Conservation (phyloP, 1,139 yeast genomes). For the Hanseniaspora uvarum region DNA sequence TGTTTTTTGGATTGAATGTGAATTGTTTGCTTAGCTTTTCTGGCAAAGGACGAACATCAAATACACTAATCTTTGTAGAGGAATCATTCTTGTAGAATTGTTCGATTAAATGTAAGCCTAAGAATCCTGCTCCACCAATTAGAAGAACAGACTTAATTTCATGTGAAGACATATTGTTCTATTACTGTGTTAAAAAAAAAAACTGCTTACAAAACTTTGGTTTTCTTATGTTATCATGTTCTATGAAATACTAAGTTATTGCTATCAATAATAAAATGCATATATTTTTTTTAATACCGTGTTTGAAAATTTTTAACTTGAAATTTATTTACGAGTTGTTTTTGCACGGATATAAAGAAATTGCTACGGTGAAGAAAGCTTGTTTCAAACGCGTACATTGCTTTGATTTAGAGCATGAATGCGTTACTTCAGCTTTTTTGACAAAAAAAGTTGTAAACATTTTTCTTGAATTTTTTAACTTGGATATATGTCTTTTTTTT, state of each 20-base stretch:
- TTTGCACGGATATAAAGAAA: background rate
- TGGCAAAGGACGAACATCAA: constrained; percentile 84
- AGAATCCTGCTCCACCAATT: constrained; percentile 90
- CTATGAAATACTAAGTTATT: background rate
- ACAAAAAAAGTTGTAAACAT: background rate
- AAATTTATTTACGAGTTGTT: background rate
- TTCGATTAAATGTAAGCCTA: constrained; percentile 83
- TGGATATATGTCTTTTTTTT: background rate
- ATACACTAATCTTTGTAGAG: constrained; percentile 68
- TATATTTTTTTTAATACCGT: background rate
- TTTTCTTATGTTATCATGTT: background rate
- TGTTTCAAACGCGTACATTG: background rate
- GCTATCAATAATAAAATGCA: background rate
- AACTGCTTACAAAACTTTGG: background rate
- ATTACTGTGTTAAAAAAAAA: background rate
- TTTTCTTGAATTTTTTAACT: background rate
- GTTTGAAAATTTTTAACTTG: background rate
- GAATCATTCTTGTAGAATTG: constrained; percentile 63
- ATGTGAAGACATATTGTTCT: background rate
- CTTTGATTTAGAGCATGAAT: background rate
- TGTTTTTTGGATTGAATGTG: constrained; percentile 51
- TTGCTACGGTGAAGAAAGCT: background rate
- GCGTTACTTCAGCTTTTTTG: background rate
- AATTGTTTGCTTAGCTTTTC: constrained; percentile 58
- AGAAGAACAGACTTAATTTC: constrained; percentile 54